These are phyloP conservation scores for Cinnamomum micranthum DNA, from an alignment of 164 flowering plant species.

Conservation along the genomic window DNA sequence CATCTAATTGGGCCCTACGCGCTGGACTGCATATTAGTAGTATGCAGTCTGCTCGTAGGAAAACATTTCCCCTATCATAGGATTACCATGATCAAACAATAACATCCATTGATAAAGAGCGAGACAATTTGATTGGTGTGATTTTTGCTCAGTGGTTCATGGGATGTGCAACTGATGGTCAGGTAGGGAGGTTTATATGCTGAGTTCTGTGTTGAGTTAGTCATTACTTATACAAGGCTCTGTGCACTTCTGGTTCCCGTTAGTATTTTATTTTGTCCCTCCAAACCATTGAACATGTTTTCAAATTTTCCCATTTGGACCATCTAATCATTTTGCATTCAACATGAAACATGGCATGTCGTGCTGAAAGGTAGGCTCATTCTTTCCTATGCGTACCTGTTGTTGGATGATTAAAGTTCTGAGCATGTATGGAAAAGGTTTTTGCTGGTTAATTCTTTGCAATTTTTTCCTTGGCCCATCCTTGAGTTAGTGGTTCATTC, in stretches of 20 bases:
- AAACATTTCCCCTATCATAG: neutral
- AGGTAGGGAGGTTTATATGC: neutral
- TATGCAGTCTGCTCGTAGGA: too few species aligned
- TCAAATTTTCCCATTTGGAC: too few species aligned
- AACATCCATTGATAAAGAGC: neutral
- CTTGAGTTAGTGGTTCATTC: neutral
- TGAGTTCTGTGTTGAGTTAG: neutral
- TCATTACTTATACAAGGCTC: neutral
- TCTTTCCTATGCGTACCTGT: neutral
- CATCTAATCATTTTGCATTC: too few species aligned
- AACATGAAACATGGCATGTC: too few species aligned
- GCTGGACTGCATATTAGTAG: too few species aligned
- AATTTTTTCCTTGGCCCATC: neutral
- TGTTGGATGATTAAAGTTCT: neutral
- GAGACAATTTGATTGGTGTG: neutral
- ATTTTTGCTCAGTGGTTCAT: neutral
- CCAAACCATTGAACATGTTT: neutral
- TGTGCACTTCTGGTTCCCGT: neutral
- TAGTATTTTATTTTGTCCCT: neutral
- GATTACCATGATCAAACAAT: neutral
- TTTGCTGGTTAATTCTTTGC: neutral
- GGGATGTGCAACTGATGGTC: neutral
- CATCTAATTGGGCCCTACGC: too few species aligned
- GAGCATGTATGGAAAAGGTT: neutral
- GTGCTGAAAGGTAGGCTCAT: neutral